Conservation (phyloP, 129 eudicot species). For the Scalesia atractyloides region DNA sequence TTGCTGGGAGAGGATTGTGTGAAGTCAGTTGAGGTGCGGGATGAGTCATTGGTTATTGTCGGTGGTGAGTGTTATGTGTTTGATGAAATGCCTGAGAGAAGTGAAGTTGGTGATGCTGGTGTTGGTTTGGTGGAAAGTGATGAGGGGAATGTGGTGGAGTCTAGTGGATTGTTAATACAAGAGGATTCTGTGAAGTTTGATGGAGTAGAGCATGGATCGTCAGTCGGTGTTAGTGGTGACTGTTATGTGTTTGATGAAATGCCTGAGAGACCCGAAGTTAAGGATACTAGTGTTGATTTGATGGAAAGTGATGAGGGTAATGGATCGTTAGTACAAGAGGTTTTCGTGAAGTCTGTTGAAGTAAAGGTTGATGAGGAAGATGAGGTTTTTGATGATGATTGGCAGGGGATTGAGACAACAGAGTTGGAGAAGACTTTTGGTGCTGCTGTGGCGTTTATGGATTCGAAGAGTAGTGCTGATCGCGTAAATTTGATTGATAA, state of each 20-base stretch:
- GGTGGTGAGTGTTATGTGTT: slow-evolving; percentile 30
- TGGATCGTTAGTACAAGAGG: no score
- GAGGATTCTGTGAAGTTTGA: background rate
- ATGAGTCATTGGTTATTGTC: background rate
- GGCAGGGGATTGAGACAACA: slow-evolving; percentile 78
- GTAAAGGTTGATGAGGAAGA: slow-evolving; percentile 37
- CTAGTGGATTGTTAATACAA: no score
- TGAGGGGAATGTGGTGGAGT: no score
- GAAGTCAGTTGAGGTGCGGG: background rate
- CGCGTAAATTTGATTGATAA: slow-evolving; percentile 33
- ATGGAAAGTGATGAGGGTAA: no score
- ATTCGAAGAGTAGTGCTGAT: slow-evolving; percentile 37
- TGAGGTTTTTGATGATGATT: slow-evolving; percentile 52
- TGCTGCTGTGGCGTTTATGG: slow-evolving; percentile 57
- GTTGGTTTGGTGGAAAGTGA: no score
- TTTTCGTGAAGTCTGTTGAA: slow-evolving; percentile 9
- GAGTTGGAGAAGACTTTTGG: slow-evolving; percentile 67
- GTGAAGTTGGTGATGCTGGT: slow-evolving; percentile 34
- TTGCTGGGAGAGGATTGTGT: slow-evolving; percentile 18
- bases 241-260: slow-evolving; percentile 66
- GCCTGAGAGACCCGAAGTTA: slow-evolving; percentile 43
- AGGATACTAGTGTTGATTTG: no score
- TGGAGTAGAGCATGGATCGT: slow-evolving; percentile 18
- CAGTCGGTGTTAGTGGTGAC: background rate
- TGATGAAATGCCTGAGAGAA: slow-evolving; percentile 79